Percentiles rank a stretch among this genome's conserved stretches.
These are phyloP conservation scores for Arachis hypogaea DNA, from an alignment of 306 rosid genomes.

Conservation along the genomic window DNA sequence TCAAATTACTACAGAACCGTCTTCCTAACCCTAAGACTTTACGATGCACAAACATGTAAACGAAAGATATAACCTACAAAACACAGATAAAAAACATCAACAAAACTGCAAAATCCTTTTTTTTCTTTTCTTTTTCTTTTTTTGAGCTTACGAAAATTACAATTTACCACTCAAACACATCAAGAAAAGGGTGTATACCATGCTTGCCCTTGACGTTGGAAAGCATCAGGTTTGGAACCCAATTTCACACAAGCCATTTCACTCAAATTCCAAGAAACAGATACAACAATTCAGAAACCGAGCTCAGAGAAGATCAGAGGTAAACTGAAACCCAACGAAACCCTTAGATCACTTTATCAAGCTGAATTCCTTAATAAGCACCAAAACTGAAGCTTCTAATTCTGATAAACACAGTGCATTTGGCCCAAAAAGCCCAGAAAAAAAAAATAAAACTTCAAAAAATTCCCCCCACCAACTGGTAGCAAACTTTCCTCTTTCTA, in stretches of 20 bases:
- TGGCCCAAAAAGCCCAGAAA: slow-evolving; percentile 35
- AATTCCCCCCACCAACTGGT: slow-evolving; percentile 11
- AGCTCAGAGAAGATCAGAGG: slow-evolving; percentile 30
- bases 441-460: not conserved
- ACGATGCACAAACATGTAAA: slow-evolving; percentile 17
- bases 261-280: slow-evolving; percentile 32
- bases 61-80: not conserved
- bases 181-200: slow-evolving; percentile 58
- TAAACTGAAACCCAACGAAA: slow-evolving; percentile 11
- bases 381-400: slow-evolving; percentile 26
- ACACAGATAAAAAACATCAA: slow-evolving; percentile 22
- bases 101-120: slow-evolving; percentile 5
- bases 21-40: slow-evolving; percentile 8
- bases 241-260: slow-evolving; percentile 89
- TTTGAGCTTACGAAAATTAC: not conserved
- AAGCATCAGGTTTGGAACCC: slow-evolving; percentile 96
- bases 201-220: slow-evolving; percentile 97
- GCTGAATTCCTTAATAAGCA: slow-evolving; percentile 26
- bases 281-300: slow-evolving; percentile 1
- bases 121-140: no score
- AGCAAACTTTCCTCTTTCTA: slow-evolving; percentile 21
- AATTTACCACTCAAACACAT: slow-evolving; percentile 18
- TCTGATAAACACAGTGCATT: slow-evolving; percentile 13
- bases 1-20: not conserved
- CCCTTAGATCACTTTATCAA: slow-evolving; percentile 28